Conservation (phyloP, 1,284 basidiomycete genomes). For the Inonotus obliquus region DNA sequence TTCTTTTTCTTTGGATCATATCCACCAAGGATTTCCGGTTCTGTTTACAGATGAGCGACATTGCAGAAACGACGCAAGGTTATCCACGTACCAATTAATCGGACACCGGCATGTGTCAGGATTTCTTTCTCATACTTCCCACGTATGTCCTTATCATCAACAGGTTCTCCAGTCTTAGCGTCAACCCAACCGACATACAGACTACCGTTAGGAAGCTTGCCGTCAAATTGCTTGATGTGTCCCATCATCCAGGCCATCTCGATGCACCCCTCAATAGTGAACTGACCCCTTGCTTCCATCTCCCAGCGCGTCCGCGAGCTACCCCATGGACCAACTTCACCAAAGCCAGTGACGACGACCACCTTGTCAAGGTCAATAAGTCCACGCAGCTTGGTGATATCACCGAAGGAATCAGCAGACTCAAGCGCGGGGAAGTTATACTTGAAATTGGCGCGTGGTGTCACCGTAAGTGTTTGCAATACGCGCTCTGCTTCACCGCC, state of each 20-base stretch:
- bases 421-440: slow-evolving; percentile 89
- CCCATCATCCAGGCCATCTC: slow-evolving; percentile 99
- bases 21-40: slow-evolving; percentile 95
- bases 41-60: slow-evolving; percentile 38
- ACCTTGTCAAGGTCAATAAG: slow-evolving; percentile 95
- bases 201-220: slow-evolving; percentile 87
- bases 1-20: slow-evolving; percentile 97
- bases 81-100: slow-evolving; percentile 74
- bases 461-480: slow-evolving; percentile 88
- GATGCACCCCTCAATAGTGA: slow-evolving; percentile 95
- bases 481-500: slow-evolving; percentile 92
- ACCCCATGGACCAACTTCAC: slow-evolving; percentile 98
- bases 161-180: slow-evolving; percentile 89
- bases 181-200: slow-evolving; percentile 99
- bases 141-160: slow-evolving; percentile 97
- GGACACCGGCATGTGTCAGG: slow-evolving; percentile 88
- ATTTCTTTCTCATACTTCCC: slow-evolving; percentile 95
- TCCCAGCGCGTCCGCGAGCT: slow-evolving; percentile 99
- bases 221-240: slow-evolving; percentile 97
- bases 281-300: slow-evolving; percentile 92
- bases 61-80: slow-evolving; percentile 1
- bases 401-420: slow-evolving; percentile 56
- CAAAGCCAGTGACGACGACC: slow-evolving; percentile 93
- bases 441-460: slow-evolving; percentile 96
- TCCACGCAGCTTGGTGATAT: slow-evolving; percentile 76